Percentiles rank a stretch among this genome's conserved stretches.
These are phyloP conservation scores for Dryas octopetala DNA, from an alignment of 306 rosid genomes.

Conservation along the genomic window DNA sequence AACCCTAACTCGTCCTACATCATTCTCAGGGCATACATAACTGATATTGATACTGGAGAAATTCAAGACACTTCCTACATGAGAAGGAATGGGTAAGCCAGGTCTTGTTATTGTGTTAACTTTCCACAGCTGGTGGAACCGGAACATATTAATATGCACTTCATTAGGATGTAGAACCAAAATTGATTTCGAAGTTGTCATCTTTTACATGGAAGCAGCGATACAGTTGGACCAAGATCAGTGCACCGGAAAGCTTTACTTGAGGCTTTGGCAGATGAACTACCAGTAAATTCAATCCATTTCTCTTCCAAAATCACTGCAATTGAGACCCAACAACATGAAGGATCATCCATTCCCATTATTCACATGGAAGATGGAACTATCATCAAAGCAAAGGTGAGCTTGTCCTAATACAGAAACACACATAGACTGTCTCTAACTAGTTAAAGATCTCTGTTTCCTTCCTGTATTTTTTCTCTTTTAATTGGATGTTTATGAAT, in stretches of 20 bases:
- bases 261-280: constrained; percentile 20
- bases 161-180: too few relatives aligned
- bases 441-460: background rate
- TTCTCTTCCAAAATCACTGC: constrained; percentile 18
- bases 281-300: constrained; percentile 16
- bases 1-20: too few relatives aligned
- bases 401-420: background rate
- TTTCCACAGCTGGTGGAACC: background rate
- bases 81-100: background rate
- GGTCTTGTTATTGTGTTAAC: background rate
- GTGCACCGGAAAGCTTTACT: constrained; percentile 23
- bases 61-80: background rate
- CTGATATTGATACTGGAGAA: constrained; percentile 9
- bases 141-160: too few relatives aligned
- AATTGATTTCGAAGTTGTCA: too few relatives aligned
- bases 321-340: background rate
- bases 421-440: background rate
- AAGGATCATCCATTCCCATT: constrained; percentile 14
- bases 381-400: constrained; percentile 23
- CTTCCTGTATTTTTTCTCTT: background rate
- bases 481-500: background rate
- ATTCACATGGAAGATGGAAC: constrained; percentile 24
- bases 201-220: background rate
- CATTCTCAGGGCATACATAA: background rate
- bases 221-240: background rate